Evolutionary conservation across 306 rosid genomes (phyloP).

Genomic region (Cyclanthera cordifolia): DNA sequence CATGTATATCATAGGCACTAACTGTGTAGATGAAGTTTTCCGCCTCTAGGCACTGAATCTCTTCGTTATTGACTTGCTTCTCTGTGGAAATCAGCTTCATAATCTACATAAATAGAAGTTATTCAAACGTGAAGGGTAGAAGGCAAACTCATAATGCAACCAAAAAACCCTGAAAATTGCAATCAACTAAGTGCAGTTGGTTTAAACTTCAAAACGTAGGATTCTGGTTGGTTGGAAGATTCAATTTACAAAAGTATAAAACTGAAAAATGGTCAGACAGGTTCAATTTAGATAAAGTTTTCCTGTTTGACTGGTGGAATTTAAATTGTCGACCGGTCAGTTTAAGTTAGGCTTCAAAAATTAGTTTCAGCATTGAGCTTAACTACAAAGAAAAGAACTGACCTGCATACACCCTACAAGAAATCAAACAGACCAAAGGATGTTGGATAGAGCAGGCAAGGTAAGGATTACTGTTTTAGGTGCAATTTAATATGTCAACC

Average conservation of each 20-base stretch:
- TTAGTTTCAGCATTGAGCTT: not conserved
- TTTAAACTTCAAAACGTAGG: not conserved
- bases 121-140: constrained; percentile 5
- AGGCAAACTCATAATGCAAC: constrained; percentile 4
- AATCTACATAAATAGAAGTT: constrained; percentile 43
- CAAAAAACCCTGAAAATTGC: not conserved
- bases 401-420: too few species aligned
- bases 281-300: not conserved
- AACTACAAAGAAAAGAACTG: not conserved
- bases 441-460: constrained; percentile 82
- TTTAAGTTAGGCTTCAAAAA: not conserved
- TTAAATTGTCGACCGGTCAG: not conserved
- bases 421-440: constrained; percentile 53
- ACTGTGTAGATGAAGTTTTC: constrained; percentile 57
- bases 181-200: not conserved
- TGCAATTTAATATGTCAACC: not conserved
- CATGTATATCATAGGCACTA: constrained; percentile 61
- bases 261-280: not conserved
- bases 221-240: not conserved
- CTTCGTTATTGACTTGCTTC: constrained; percentile 25
- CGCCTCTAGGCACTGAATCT: constrained; percentile 30
- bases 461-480: constrained; percentile 24
- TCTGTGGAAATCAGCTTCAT: constrained; percentile 48
- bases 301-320: not conserved
- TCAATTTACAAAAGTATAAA: not conserved